These are phyloP conservation scores for Fusarium proliferatum DNA, from an alignment of 2,329 filamentous ascomycete genomes.

Conservation along the genomic window DNA sequence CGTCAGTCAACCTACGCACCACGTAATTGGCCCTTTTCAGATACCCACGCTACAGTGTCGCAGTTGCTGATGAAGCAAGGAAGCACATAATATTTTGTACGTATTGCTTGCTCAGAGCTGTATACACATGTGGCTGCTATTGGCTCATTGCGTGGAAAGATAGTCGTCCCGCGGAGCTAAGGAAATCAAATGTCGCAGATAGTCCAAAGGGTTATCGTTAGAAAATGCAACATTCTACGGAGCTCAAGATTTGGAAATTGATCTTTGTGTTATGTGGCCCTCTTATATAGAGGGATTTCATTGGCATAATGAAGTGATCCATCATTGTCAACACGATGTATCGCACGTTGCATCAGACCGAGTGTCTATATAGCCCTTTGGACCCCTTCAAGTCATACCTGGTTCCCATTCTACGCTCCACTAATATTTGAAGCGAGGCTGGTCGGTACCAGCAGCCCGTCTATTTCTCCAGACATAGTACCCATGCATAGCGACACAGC, in stretches of 20 bases:
- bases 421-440: constrained; percentile 38
- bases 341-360: not conserved
- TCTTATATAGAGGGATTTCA: not conserved
- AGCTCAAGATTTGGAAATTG: not conserved
- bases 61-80: not conserved
- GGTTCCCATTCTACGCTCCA: no score
- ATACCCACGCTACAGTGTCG: not conserved
- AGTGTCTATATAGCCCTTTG: no score
- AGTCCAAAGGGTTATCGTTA: fast-evolving
- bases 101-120: not conserved
- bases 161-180: not conserved
- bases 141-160: not conserved
- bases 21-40: not conserved
- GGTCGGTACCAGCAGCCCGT: constrained; percentile 30
- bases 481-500: constrained; percentile 62
- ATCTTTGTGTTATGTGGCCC: not conserved
- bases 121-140: fast-evolving
- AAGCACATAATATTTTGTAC: not conserved
- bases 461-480: constrained; percentile 63
- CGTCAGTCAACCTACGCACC: not conserved
- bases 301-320: not conserved
- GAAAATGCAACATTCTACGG: not conserved
- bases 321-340: not conserved
- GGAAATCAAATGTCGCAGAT: not conserved
- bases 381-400: no score